Conservation (phyloP, 331 rosid genomes). For the Erythrophleum ivorense region DNA sequence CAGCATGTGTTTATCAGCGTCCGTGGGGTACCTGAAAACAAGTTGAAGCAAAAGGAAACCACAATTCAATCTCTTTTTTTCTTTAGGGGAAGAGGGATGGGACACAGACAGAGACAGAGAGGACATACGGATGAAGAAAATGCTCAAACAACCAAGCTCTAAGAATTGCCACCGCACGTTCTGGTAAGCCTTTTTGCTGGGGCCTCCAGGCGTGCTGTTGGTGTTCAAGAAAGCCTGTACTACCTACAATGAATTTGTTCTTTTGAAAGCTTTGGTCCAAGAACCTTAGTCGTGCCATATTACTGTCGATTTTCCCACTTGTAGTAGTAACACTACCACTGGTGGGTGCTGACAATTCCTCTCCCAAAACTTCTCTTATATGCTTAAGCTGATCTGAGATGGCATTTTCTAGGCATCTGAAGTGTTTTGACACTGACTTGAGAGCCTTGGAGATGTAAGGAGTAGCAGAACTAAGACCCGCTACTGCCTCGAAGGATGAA, state of each 20-base stretch:
- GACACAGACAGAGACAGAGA: slow-evolving; percentile 8
- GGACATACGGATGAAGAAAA: slow-evolving; percentile 94
- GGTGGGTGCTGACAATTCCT: slow-evolving; percentile 53
- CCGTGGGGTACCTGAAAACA: slow-evolving; percentile 88
- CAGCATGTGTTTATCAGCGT: slow-evolving; percentile 90
- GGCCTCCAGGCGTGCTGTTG: slow-evolving; percentile 88
- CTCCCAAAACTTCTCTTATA: slow-evolving; percentile 55
- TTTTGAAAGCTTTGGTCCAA: slow-evolving; percentile 67
- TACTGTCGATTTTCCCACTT: slow-evolving; percentile 47
- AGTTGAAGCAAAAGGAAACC: slow-evolving; percentile 12
- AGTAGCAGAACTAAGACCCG: slow-evolving; percentile 81
- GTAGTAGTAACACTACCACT: slow-evolving; percentile 4
- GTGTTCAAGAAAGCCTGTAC: slow-evolving; percentile 55
- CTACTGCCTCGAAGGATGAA: slow-evolving; percentile 78
- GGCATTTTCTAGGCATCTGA: slow-evolving; percentile 60
- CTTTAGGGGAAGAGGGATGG: not conserved
- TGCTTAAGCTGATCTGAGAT: slow-evolving; percentile 71
- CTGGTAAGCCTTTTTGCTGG: slow-evolving; percentile 87
- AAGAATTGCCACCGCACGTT: slow-evolving; percentile 83
- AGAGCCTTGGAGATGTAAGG: slow-evolving; percentile 80
- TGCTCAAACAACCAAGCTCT: slow-evolving; percentile 96
- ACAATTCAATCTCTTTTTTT: slow-evolving; percentile 1
- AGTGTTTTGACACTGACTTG: slow-evolving; percentile 67
- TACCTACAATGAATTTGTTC: slow-evolving; percentile 49
- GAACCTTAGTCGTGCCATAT: slow-evolving; percentile 48